A percentile compares a stretch with the other conserved stretches of the same genome.
Conservation (phyloP, 176 grass and related monocot genomes). For the Pontederia crassipes region DNA sequence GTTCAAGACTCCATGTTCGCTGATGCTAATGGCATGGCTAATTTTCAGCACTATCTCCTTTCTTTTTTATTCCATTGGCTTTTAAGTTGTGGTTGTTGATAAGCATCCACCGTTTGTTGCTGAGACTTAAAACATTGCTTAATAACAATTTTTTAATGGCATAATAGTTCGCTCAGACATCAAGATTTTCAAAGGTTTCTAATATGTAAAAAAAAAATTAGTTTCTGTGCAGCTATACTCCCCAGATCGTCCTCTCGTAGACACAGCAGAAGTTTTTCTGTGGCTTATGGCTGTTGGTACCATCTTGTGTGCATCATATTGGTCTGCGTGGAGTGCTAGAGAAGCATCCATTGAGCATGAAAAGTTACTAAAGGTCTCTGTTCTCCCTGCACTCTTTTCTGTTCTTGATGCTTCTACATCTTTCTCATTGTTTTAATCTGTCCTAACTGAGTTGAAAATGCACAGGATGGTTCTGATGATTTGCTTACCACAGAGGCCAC, state of each 20-base stretch:
- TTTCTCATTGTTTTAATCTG: background rate
- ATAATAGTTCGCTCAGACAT: no score
- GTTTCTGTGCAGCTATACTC: slow-evolving; percentile 88
- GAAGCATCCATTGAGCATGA: slow-evolving; percentile 82
- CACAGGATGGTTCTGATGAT: slow-evolving; percentile 69
- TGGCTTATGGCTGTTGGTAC: slow-evolving; percentile 99
- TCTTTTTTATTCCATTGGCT: no score
- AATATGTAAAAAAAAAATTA: slow-evolving; percentile 24
- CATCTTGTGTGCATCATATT: slow-evolving; percentile 92
- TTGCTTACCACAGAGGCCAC: slow-evolving; percentile 35
- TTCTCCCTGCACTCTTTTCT: slow-evolving; percentile 23
- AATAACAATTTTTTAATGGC: no score
- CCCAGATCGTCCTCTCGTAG: slow-evolving; percentile 80
- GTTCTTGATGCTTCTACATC: background rate
- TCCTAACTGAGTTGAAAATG: background rate
- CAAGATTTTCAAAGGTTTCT: background rate
- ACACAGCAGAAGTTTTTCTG: slow-evolving; percentile 94
- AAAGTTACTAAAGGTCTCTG: slow-evolving; percentile 80
- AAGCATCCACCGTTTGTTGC: no score
- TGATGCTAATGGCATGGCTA: no score
- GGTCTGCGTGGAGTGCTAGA: slow-evolving; percentile 88
- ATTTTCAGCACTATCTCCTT: no score
- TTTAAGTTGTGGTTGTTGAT: no score
- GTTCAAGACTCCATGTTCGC: no score
- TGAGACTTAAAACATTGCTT: no score